A percentile compares a stretch with the other conserved stretches of the same genome.
Conservation (phyloP, 2,329 filamentous ascomycete species). For the Alternaria gaisen region DNA sequence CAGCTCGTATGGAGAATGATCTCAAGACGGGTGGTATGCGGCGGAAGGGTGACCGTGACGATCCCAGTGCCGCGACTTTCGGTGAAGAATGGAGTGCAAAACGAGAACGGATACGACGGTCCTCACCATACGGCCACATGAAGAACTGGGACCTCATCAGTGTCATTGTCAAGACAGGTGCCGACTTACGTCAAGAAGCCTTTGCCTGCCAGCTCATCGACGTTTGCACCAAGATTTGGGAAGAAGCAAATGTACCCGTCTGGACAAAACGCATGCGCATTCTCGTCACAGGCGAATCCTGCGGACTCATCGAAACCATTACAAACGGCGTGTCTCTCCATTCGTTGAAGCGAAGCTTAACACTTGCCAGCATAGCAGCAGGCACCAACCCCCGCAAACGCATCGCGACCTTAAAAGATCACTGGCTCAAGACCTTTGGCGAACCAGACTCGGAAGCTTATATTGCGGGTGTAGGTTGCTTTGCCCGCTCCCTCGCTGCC, state of each 20-base stretch:
- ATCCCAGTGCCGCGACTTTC: conserved; percentile 85
- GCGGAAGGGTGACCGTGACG: conserved; percentile 81
- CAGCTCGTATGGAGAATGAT: conserved; percentile 88
- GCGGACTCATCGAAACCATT: conserved; percentile 85
- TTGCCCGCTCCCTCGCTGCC: conserved; percentile 81
- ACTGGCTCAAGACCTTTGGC: conserved; percentile 82
- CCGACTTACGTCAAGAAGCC: conserved; percentile 82
- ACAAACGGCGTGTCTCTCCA: conserved; percentile 89
- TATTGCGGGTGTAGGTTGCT: conserved; percentile 76
- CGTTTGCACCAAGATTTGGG: conserved; percentile 83
- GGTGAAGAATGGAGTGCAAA: conserved; percentile 87
- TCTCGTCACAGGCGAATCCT: conserved; percentile 83
- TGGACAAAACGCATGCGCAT: conserved; percentile 92
- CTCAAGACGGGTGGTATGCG: conserved; percentile 85
- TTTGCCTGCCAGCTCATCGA: conserved; percentile 87
- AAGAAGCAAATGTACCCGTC: conserved; percentile 76
- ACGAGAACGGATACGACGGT: conserved; percentile 82
- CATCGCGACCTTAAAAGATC: conserved; percentile 81
- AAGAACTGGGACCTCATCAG: conserved; percentile 89
- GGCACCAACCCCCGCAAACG: conserved; percentile 77
- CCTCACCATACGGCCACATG: conserved; percentile 87
- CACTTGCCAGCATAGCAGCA: conserved; percentile 75
- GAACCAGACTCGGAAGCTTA: conserved; percentile 73
- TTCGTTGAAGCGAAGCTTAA: conserved; percentile 82
- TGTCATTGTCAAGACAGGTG: conserved; percentile 87